Base-by-base conservation (phyloP, 192 early-diverging fungal species). In the Linnemannia hyalina region DNA sequence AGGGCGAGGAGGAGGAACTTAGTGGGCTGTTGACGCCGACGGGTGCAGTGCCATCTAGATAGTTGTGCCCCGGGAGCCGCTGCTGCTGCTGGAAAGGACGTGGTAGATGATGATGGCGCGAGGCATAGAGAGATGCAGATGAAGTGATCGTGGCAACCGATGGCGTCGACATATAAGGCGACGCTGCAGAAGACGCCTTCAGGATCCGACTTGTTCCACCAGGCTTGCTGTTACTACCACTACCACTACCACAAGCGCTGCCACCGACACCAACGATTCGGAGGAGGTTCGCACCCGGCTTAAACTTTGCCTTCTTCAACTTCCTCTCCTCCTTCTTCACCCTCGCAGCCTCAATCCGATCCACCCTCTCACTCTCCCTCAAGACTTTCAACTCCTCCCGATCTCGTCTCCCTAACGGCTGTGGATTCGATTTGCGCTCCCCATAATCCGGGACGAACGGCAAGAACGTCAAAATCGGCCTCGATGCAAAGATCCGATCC, bases 401-500 rank as follows among this genome's bases (percentile, higher is more conserved):
- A 73, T 80, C 78, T 6, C 78, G 36, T 9, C 78, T 20, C 0
- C 78, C 78, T 55, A 80, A 65, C 9, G 49, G 41, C 55, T 80
- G 78, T 8, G 78, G 78, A 20, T 60, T 65, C 26, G 70, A 73
- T 26, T 80, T 80, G 1, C 78, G 49, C 16, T 54, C 13, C 6
- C 78, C 78, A 74, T 73, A 80, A 32, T 80, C 78, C 0, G 78
- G 78, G 0, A 80, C 71, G 47, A 80, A 80, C 6, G 78, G 78
- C 42, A 80, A 35, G 32, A 57, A 80, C 16, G 70, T 80, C n/a
- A 80, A 55, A 20, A 80, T 80, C 3, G 78, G 78, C 8, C 78
- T 40, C 18, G 41, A 73, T 9, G 70, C 78, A 80, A 80, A 80
- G 41, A 80, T 54, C 3, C 78, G 78, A 23, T 80, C 78, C 3